Evolutionary conservation across 768 basidiomycete genomes (phyloP).

Genomic region (Mycena maculata): DNA sequence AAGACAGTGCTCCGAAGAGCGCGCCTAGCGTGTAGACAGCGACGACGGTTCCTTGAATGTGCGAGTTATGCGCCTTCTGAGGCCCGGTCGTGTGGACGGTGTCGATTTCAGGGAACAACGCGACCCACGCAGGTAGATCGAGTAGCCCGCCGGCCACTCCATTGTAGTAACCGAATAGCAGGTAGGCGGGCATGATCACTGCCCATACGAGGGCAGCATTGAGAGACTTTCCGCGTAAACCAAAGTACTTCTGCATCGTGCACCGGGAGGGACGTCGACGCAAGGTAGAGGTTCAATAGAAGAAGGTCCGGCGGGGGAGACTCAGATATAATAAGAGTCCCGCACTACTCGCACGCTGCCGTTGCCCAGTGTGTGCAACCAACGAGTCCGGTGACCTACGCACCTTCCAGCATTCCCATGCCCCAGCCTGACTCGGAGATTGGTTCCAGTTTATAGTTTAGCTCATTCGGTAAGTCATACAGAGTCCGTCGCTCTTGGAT

Average conservation of each 20-base stretch:
- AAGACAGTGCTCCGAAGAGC: slow-evolving; percentile 70
- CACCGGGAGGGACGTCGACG: background rate
- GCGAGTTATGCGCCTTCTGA: slow-evolving; percentile 25
- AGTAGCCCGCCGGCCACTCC: slow-evolving; percentile 33
- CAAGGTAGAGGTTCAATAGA: background rate
- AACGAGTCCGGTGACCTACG: too few relatives aligned
- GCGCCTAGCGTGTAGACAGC: slow-evolving; percentile 35
- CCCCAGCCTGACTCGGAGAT: too few relatives aligned
- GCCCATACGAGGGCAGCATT: slow-evolving; percentile 31
- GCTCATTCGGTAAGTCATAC: too few relatives aligned
- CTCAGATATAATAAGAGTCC: too few relatives aligned
- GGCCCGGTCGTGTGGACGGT: slow-evolving; percentile 23
- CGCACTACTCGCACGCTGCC: too few relatives aligned
- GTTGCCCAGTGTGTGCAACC: too few relatives aligned
- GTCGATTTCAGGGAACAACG: slow-evolving; percentile 32
- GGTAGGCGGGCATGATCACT: slow-evolving; percentile 31
- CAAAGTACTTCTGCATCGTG: slow-evolving; percentile 32
- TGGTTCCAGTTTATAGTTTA: too few relatives aligned
- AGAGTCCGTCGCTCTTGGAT: too few relatives aligned
- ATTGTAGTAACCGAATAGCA: slow-evolving; percentile 33
- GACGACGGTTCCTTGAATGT: slow-evolving; percentile 31
- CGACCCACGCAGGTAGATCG: slow-evolving; percentile 31
- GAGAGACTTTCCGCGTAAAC: slow-evolving; percentile 31
- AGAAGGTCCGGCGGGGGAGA: background rate
- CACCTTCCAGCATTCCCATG: too few relatives aligned